Conservation (phyloP, 768 basidiomycete species). For the Leccinum sublutescens region DNA sequence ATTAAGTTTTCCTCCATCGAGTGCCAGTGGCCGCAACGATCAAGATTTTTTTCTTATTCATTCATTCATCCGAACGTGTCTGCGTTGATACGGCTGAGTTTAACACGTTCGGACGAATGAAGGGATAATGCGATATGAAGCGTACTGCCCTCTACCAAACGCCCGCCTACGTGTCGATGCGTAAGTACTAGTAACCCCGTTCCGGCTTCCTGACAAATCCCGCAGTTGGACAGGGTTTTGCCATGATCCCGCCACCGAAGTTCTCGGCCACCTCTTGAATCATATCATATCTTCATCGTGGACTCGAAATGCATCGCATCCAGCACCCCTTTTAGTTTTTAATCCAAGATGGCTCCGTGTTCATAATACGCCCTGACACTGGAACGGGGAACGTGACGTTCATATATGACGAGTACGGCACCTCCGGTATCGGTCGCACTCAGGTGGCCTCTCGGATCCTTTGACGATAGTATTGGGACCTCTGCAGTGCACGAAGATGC, state of each 20-base stretch:
- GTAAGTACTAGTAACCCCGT: not conserved
- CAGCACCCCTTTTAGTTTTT: not conserved
- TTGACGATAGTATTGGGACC: constrained; percentile 7
- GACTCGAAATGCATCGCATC: not conserved
- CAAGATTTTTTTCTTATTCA: not conserved
- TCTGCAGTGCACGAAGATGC: constrained; percentile 9
- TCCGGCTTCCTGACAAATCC: constrained; percentile 7
- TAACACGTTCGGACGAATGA: not conserved
- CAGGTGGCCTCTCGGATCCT: constrained; percentile 7
- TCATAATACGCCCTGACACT: not conserved
- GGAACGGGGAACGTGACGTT: not conserved
- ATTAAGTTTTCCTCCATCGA: not conserved
- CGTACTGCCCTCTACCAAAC: not conserved
- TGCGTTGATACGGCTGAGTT: not conserved
- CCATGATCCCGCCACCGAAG: not conserved
- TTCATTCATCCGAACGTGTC: not conserved
- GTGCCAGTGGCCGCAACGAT: not conserved
- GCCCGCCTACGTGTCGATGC: not conserved
- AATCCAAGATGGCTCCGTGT: not conserved
- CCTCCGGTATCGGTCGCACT: not conserved
- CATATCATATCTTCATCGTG: not conserved
- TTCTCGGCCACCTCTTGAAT: not conserved
- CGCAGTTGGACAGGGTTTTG: constrained; percentile 10
- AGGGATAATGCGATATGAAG: not conserved
- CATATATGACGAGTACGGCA: not conserved